Base-by-base conservation (phyloP, 1,284 basidiomycete species). In the Fomitiporia mediterranea region DNA sequence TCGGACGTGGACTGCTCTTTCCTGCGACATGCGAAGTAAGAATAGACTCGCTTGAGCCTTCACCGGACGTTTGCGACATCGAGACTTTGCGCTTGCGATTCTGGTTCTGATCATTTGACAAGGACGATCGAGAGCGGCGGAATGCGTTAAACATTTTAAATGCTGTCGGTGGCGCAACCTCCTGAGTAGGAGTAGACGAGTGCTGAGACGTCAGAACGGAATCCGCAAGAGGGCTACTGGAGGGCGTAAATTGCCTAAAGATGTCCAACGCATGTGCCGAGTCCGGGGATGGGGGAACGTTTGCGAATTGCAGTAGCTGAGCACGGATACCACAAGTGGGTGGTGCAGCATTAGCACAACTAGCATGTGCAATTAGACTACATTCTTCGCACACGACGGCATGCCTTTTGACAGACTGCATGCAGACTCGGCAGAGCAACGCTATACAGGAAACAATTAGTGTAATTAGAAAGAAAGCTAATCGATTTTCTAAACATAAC, bases 321-420 rank as follows among this genome's bases (percentile, higher is more conserved):
- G 87, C 79, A 51, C 89, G 86, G 28, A 94, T 77, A 65, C 95
- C 89, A 69, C 94, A 97, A 1, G 86, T 86, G 1, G 84, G 79
- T 11, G 89, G 82, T 0, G 91, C 90, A 47, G 86, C 82, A 25
- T 72, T 68, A 1, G 84, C 81, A 65, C 94, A 98, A 62, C 86
- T 84, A 6, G 84, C 72, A 68, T 98, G 94, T 17, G 89, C 85
- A 59, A 98, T 91, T 57, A 97, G 80, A 57, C 86, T 93, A 72
- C 94, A 98, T 63, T 88, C 83, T 54, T 89, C 86, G 68, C 94
- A 98, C 13, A 97, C 77, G 2, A 94, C 86, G 0, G 91, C 94
- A 58, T 81, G 86, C 72, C 89, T 94, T 78, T 91, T 94, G 64
- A 93, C 88, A 57, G 79, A 80, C 53, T 80, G 73, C 56, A 85